phyloP scores from a whole-genome alignment of 345 rosid genomes.

The Brassica incana region DNA sequence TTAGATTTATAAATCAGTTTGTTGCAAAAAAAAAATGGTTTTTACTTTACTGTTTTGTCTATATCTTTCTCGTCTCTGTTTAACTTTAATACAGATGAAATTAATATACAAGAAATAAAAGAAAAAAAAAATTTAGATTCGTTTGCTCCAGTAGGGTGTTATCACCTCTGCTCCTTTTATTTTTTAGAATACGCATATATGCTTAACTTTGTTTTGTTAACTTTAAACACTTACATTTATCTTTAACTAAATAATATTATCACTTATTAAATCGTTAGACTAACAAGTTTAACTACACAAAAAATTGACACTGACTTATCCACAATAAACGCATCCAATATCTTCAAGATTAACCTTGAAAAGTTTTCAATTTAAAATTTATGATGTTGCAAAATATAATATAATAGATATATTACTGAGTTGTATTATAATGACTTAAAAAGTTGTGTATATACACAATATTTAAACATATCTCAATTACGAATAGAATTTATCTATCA shows the following conservation, averaged over 20 bases:
- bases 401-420: too few relatives aligned
- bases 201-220: too few relatives aligned
- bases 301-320: background rate
- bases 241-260: background rate
- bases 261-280: background rate
- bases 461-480: too few relatives aligned
- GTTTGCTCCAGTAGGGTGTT: background rate
- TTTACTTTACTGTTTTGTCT: slow-evolving; percentile 4
- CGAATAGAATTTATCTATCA: too few relatives aligned
- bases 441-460: too few relatives aligned
- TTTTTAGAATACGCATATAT: background rate
- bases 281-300: background rate
- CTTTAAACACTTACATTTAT: too few relatives aligned
- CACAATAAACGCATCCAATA: background rate
- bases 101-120: background rate
- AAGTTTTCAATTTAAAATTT: background rate
- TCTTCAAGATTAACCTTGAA: background rate
- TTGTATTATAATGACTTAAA: background rate
- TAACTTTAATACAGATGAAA: background rate
- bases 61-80: background rate
- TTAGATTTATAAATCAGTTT: too few relatives aligned
- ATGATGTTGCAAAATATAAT: background rate
- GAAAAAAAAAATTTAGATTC: background rate
- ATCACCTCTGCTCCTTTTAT: background rate
- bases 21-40: too few relatives aligned